Percentiles rank a stretch among this genome's conserved stretches.
Evolutionary conservation across 1,284 basidiomycete species (phyloP).

Genomic region (Laetiporus sulphureus): DNA sequence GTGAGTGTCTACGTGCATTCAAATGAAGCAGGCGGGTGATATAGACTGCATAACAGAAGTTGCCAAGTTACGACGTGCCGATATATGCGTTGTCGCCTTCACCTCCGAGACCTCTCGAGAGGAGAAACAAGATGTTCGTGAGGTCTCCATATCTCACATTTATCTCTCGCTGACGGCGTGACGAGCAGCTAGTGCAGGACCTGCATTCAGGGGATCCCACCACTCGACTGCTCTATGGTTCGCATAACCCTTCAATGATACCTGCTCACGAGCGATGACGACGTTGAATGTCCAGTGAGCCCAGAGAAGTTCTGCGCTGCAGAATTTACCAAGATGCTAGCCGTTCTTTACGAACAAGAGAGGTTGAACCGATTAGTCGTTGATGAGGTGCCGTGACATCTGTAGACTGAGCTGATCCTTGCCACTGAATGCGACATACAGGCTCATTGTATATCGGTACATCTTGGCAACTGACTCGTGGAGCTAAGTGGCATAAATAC

Average conservation of each 20-base stretch:
- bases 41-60: conserved; percentile 52
- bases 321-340: conserved; percentile 49
- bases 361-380: conserved; percentile 69
- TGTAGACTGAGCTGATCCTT: too few relatives aligned
- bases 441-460: conserved; percentile 84
- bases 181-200: conserved; percentile 52
- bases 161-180: not conserved
- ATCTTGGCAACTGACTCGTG: conserved; percentile 11
- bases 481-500: not conserved
- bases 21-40: too few relatives aligned
- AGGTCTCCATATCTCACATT: not conserved
- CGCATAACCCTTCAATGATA: conserved; percentile 13
- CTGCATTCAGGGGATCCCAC: conserved; percentile 53
- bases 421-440: too few relatives aligned
- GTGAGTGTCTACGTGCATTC: conserved; percentile 41
- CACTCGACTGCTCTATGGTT: conserved; percentile 69
- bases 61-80: conserved; percentile 46
- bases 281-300: conserved; percentile 39
- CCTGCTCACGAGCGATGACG: conserved; percentile 11
- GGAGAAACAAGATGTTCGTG: conserved; percentile 48
- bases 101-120: conserved; percentile 55
- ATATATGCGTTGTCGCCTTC: conserved; percentile 55
- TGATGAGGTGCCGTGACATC: conserved; percentile 54
- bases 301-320: conserved; percentile 65
- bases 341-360: conserved; percentile 42